Base-by-base conservation (phyloP, 176 grass and related monocot species). In the Ensete ventricosum region DNA sequence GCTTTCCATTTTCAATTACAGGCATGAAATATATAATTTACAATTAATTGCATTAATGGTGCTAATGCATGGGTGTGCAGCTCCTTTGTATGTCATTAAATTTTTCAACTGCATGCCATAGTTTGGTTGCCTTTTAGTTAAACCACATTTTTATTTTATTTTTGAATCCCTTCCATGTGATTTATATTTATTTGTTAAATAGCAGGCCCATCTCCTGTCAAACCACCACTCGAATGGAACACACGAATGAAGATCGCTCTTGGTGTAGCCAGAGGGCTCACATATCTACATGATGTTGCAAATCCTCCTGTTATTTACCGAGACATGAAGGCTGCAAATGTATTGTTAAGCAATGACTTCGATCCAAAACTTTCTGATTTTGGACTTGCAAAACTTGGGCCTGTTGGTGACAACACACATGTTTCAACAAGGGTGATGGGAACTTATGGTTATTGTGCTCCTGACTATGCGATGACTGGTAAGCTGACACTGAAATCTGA, bases 381-480 rank as follows among this genome's bases (percentile, higher is more conserved):
- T 75, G 92, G 92, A 21, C 92, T 96, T 2, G 92, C 92, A 2
- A 96, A 96, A 85, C 80, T 96, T 57, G 92, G 86, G 1, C 92
- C 92, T 0, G 92, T 96, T 50, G 92, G 92, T 58, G 89, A 90
- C 76, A 85, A 80, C 53, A 96, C 92, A 53, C 92, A 96, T 68
- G 87, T 96, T 51, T 96, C 92, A 4, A 96, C 92, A 48, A 89
- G 92, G 85, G 92, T 96, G 78, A 96, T 96, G 92, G 92, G 92
- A 14, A 96, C 92, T 69, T 96, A 92, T 54, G 92, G 92, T 73
- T 96, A 96, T 78, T 91, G 89, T 63, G 92, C 92, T 62, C 92
- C 92, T 80, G 92, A 96, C 83, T 96, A 96, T 74, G 85, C 85
- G 26, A 57, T 81, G 76, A 92, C 87, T 50, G 92, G 92, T 52